A percentile compares a stretch with the other conserved stretches of the same genome.
phyloP scores from a whole-genome alignment of 208 protist species.

The Angomonas desouzai region DNA sequence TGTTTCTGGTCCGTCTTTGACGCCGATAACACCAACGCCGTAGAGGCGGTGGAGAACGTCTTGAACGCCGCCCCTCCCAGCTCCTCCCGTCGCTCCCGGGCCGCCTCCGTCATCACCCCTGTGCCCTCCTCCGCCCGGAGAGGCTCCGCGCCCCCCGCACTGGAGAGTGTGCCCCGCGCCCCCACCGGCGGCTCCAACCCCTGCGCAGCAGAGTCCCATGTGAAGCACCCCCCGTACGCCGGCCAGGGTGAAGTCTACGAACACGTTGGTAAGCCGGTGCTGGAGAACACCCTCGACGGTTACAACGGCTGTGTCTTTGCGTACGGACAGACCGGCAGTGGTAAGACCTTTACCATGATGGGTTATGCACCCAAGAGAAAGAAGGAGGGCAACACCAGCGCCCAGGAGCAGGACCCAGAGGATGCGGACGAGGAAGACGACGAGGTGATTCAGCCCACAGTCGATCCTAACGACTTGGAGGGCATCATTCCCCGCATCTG shows the following conservation, averaged over 20 bases:
- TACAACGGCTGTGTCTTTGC: conserved; percentile 83
- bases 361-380: too few species aligned
- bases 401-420: too few species aligned
- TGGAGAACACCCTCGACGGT: conserved; percentile 69
- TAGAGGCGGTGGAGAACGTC: conserved; percentile 21
- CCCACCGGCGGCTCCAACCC: conserved; percentile 41
- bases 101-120: conserved; percentile 23
- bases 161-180: conserved; percentile 17
- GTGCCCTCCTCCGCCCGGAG: conserved; percentile 7
- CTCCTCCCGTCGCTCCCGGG: conserved; percentile 31
- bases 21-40: conserved; percentile 5
- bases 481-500: conserved; percentile 70
- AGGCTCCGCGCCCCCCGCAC: conserved; percentile 22
- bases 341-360: conserved; percentile 88
- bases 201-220: conserved; percentile 30
- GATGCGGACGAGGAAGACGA: too few species aligned
- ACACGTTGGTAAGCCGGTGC: conserved; percentile 48
- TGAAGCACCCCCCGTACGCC: conserved; percentile 69
- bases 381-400: too few species aligned
- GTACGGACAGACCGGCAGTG: conserved; percentile 91
- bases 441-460: too few species aligned
- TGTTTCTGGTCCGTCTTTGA: conserved; percentile 84
- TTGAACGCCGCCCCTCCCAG: conserved; percentile 48
- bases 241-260: conserved; percentile 24
- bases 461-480: too few species aligned